Conservation (phyloP, 1,284 basidiomycete species). For the Uromyces viciae-fabae region DNA sequence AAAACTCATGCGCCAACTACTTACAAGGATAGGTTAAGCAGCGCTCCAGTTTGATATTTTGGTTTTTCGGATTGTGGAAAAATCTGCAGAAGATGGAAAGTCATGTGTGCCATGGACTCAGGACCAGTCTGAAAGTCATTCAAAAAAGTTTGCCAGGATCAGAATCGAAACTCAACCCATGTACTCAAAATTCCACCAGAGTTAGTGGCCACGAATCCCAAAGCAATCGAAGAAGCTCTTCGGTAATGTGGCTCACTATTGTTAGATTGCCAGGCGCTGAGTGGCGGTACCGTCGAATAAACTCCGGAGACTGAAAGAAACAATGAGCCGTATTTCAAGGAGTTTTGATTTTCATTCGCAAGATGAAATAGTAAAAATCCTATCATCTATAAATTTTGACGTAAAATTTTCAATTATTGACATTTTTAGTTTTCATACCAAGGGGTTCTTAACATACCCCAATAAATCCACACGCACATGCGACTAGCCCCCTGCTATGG, state of each 20-base stretch:
- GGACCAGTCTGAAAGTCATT: neutral
- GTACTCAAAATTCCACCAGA: conserved; percentile 31
- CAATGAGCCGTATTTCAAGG: conserved; percentile 35
- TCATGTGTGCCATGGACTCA: neutral
- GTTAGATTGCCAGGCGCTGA: conserved; percentile 38
- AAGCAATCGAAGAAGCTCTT: conserved; percentile 27
- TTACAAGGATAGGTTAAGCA: conserved; percentile 25
- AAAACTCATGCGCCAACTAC: too few relatives aligned
- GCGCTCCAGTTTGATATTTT: conserved; percentile 19
- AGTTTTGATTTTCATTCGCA: neutral
- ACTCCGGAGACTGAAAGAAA: conserved; percentile 35
- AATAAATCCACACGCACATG: conserved; percentile 10
- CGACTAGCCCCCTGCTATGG: conserved; percentile 18
- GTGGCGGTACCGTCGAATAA: conserved; percentile 29
- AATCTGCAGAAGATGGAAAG: neutral
- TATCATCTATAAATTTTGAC: conserved; percentile 5
- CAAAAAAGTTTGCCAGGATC: neutral
- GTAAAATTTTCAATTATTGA: neutral
- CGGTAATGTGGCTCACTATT: conserved; percentile 29
- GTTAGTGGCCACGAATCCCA: conserved; percentile 30
- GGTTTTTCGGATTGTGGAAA: conserved; percentile 34
- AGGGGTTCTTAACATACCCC: conserved; percentile 8
- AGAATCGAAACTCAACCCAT: conserved; percentile 27
- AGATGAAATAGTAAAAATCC: conserved; percentile 30
- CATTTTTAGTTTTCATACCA: neutral